Evolutionary conservation across 306 rosid genomes (phyloP).

Genomic region (Canavalia ensiformis): DNA sequence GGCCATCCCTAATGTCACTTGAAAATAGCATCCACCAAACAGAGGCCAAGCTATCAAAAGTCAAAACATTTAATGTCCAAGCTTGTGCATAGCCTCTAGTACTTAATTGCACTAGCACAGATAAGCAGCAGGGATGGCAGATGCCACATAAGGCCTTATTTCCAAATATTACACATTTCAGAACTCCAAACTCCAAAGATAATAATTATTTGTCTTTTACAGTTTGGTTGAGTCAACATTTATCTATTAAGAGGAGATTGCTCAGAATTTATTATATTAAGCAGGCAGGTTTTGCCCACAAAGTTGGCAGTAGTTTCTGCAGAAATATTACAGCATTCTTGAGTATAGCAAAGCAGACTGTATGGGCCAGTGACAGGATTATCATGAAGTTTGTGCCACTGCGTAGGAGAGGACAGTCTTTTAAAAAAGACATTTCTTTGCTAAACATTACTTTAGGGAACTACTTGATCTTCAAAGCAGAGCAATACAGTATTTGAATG

Average conservation of each 20-base stretch:
- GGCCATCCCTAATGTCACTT: background rate
- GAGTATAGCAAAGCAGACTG: background rate
- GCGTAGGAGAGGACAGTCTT: constrained; percentile 5
- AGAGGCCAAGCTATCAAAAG: background rate
- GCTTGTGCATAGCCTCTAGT: background rate
- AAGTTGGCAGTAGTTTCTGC: background rate
- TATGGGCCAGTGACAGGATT: background rate
- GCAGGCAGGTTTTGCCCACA: background rate
- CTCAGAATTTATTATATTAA: background rate
- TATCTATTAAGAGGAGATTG: background rate
- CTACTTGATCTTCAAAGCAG: background rate
- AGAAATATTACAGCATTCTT: constrained; percentile 1
- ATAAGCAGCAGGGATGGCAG: background rate
- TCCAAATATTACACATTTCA: background rate
- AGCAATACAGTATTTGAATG: background rate
- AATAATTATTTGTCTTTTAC: constrained; percentile 4
- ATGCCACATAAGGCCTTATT: constrained; percentile 7
- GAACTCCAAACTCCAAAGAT: constrained; percentile 12
- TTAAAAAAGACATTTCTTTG: background rate
- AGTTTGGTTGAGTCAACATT: constrained; percentile 3
- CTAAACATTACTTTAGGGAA: constrained; percentile 14
- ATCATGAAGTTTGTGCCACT: constrained; percentile 2
- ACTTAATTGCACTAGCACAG: constrained; percentile 15
- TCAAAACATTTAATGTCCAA: background rate
- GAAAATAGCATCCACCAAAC: background rate